These are phyloP conservation scores for Gleditsia sinensis DNA, from an alignment of 306 rosid genomes.

Conservation along the genomic window DNA sequence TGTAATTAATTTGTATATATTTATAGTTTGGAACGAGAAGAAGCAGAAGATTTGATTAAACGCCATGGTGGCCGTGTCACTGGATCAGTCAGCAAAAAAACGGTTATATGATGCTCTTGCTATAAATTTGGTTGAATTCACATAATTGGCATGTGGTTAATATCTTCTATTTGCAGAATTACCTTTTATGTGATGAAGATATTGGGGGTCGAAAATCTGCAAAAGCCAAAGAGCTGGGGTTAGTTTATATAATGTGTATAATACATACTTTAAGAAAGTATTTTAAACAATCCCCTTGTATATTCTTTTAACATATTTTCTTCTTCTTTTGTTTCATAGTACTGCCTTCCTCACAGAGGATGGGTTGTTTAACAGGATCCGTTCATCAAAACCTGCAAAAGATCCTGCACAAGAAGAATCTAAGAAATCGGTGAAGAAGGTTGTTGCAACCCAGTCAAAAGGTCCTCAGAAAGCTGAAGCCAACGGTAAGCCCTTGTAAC, in stretches of 20 bases:
- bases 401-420: slow-evolving; percentile 46
- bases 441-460: slow-evolving; percentile 48
- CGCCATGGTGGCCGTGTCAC: slow-evolving; percentile 95
- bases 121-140: slow-evolving; percentile 23
- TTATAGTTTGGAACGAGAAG: slow-evolving; percentile 94
- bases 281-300: slow-evolving; percentile 6
- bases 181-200: slow-evolving; percentile 94
- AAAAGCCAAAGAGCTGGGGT: slow-evolving; percentile 98
- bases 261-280: slow-evolving; percentile 15
- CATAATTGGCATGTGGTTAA: slow-evolving; percentile 25
- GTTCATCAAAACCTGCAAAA: slow-evolving; percentile 60
- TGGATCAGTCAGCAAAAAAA: slow-evolving; percentile 95
- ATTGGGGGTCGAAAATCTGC: slow-evolving; percentile 89
- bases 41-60: slow-evolving; percentile 96
- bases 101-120: slow-evolving; percentile 51
- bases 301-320: slow-evolving; percentile 2
- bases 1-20: slow-evolving; percentile 20
- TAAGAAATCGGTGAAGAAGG: slow-evolving; percentile 49
- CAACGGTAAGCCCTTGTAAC: slow-evolving; percentile 58
- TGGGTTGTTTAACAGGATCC: slow-evolving; percentile 82
- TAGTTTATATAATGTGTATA: too few relatives aligned
- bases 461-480: slow-evolving; percentile 53
- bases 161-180: slow-evolving; percentile 66
- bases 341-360: slow-evolving; percentile 89
- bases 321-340: slow-evolving; percentile 42